Conservation (phyloP, 306 rosid species). For the Hylodesmum podocarpum region DNA sequence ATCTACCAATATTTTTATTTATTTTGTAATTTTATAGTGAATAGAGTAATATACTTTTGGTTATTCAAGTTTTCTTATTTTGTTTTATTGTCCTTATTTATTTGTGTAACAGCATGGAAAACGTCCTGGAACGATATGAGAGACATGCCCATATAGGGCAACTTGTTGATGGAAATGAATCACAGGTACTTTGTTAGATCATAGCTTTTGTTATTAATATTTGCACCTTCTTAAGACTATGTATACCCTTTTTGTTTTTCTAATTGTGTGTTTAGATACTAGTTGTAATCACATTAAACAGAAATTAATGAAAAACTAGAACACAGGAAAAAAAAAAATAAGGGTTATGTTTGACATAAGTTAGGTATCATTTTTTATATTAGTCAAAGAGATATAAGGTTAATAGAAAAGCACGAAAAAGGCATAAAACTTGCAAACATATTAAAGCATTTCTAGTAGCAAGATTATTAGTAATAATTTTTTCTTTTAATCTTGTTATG, state of each 20-base stretch:
- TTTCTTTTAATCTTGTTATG: no score
- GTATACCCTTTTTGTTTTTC: no score
- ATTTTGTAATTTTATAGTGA: background rate
- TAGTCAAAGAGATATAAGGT: background rate
- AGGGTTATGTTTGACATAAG: background rate
- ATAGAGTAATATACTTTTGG: background rate
- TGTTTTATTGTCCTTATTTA: background rate
- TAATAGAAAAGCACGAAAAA: background rate
- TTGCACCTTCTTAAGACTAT: background rate
- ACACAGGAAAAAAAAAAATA: no score
- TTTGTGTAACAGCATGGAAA: slow-evolving; percentile 55
- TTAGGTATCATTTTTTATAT: background rate
- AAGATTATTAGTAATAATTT: no score
- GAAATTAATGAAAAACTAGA: no score
- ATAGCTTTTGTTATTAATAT: background rate
- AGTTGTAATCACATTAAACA: no score
- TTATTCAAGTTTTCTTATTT: background rate
- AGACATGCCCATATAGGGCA: slow-evolving; percentile 40
- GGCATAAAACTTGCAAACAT: background rate
- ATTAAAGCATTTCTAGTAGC: no score
- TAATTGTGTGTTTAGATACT: no score
- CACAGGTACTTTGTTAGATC: slow-evolving; percentile 41
- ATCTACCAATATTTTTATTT: background rate
- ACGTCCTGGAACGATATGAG: slow-evolving; percentile 62
- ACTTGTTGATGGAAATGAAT: slow-evolving; percentile 31